phyloP scores from a whole-genome alignment of 1,284 basidiomycete genomes.

The Singerocomus inundabilis region DNA sequence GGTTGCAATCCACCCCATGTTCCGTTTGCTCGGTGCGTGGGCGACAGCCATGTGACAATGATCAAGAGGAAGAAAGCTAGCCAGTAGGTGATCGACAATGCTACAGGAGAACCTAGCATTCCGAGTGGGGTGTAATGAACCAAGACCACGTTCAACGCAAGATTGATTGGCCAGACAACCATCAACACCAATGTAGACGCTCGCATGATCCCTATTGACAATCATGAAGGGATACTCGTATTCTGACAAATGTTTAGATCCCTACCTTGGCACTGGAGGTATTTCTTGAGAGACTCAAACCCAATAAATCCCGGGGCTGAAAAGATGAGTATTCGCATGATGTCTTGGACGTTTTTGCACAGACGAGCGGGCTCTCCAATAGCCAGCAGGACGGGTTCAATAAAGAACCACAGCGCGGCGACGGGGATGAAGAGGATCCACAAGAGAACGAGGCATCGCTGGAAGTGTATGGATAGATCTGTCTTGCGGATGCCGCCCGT shows the following conservation, averaged over 20 bases:
- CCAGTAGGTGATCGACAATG: slow-evolving; percentile 70
- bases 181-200: slow-evolving; percentile 64
- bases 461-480: slow-evolving; percentile 67
- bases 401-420: slow-evolving; percentile 56
- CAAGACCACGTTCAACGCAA: slow-evolving; percentile 55
- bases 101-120: slow-evolving; percentile 61
- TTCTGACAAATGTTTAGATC: no score
- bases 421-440: slow-evolving; percentile 65
- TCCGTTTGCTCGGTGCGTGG: slow-evolving; percentile 50
- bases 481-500: slow-evolving; percentile 56
- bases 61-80: slow-evolving; percentile 57
- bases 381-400: slow-evolving; percentile 55
- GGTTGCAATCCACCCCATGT: slow-evolving; percentile 65
- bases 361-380: slow-evolving; percentile 62
- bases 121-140: slow-evolving; percentile 62
- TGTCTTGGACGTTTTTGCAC: slow-evolving; percentile 57
- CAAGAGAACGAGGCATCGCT: slow-evolving; percentile 62
- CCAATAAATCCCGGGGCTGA: slow-evolving; percentile 73
- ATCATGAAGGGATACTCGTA: no score
- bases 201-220: slow-evolving; percentile 61
- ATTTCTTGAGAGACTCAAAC: slow-evolving; percentile 77
- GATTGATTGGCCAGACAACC: slow-evolving; percentile 61
- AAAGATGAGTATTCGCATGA: slow-evolving; percentile 59
- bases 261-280: slow-evolving; percentile 74
- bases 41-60: slow-evolving; percentile 48